These are phyloP conservation scores for Phytopythium litorale DNA, from an alignment of 352 stramenopile genomes.

Conservation along the genomic window DNA sequence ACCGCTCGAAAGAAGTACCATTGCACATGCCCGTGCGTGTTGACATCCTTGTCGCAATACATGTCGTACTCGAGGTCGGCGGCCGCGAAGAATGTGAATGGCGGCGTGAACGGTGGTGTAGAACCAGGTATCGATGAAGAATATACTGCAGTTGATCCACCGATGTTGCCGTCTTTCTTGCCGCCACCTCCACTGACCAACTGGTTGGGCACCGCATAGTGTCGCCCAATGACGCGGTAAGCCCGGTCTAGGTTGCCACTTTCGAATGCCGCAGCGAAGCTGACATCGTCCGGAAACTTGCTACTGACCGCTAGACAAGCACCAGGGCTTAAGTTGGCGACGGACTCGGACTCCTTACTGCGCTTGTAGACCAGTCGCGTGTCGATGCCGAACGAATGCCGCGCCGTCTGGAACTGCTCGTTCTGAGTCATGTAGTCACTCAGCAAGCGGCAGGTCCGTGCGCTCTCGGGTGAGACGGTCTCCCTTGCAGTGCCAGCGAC, in stretches of 20 bases:
- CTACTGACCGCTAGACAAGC: neutral
- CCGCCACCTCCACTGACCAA: conserved; percentile 7
- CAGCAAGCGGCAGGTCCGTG: conserved; percentile 31
- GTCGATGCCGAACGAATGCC: conserved; percentile 59
- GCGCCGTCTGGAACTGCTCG: conserved; percentile 50
- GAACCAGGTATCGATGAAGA: neutral
- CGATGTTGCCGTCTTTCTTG: neutral
- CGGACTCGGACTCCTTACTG: conserved; percentile 33
- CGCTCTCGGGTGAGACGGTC: conserved; percentile 7
- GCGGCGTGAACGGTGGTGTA: conserved; percentile 14
- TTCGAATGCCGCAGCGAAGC: conserved; percentile 68
- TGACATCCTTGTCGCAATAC: conserved; percentile 67
- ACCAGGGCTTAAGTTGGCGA: neutral
- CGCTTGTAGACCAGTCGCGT: conserved; percentile 64
- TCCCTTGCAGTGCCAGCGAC: conserved; percentile 15
- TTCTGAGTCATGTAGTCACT: conserved; percentile 75
- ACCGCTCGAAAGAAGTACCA: conserved; percentile 87
- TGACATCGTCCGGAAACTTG: conserved; percentile 28
- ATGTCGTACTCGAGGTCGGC: conserved; percentile 69
- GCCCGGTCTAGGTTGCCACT: conserved; percentile 72
- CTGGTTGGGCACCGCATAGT: conserved; percentile 40
- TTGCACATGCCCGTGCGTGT: conserved; percentile 79
- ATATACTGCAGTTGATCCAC: neutral
- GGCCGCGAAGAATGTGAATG: conserved; percentile 56
- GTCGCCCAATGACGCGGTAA: conserved; percentile 52